Conservation (phyloP, 306 rosid genomes). For the Quillaja saponaria region DNA sequence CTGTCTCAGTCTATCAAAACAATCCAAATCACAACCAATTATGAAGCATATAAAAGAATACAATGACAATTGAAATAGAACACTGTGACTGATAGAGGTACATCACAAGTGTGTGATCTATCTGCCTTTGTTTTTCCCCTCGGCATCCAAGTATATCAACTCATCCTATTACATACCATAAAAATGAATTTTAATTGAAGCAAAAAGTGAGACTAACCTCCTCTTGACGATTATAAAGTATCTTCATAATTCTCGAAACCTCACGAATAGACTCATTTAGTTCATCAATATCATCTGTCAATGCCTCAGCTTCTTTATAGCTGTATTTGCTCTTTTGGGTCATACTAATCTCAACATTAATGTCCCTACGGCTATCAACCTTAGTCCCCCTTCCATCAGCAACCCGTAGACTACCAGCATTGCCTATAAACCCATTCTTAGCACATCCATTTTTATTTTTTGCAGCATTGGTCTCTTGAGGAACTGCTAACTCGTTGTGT, state of each 20-base stretch:
- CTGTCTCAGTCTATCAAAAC: slow-evolving; percentile 27
- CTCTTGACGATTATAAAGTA: slow-evolving; percentile 1
- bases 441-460: not conserved
- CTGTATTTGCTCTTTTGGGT: not conserved
- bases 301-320: slow-evolving; percentile 15
- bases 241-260: slow-evolving; percentile 30
- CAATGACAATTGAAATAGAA: not conserved
- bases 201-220: slow-evolving; percentile 27
- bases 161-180: not conserved
- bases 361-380: not conserved
- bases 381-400: not conserved
- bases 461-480: not conserved
- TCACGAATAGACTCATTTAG: not conserved
- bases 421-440: not conserved
- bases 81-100: not conserved
- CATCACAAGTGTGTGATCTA: slow-evolving; percentile 2
- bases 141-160: not conserved
- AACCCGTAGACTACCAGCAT: not conserved
- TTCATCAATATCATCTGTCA: slow-evolving; percentile 19
- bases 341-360: not conserved
- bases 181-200: slow-evolving; percentile 1
- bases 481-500: not conserved
- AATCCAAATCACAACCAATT: not conserved
- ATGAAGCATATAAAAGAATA: not conserved
- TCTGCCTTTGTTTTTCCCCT: not conserved